These are phyloP conservation scores for Cladophialophora yegresii DNA, from an alignment of 2,329 filamentous ascomycete genomes.

Conservation along the genomic window DNA sequence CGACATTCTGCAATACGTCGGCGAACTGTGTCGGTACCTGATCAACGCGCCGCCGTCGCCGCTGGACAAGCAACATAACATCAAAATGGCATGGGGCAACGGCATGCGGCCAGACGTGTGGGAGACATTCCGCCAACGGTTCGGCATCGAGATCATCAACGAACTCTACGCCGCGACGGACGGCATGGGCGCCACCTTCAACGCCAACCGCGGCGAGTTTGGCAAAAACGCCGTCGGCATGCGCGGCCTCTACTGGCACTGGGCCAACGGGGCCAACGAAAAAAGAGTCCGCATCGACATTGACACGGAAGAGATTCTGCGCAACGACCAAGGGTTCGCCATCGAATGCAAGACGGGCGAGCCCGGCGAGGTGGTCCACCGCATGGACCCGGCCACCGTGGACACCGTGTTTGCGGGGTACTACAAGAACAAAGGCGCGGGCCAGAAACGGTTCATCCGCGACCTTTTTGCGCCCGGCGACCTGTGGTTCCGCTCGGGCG, in stretches of 20 bases:
- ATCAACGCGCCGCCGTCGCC: constrained; percentile 48
- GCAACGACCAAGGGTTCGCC: constrained; percentile 70
- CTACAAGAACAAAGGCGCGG: constrained; percentile 71
- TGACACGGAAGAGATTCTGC: constrained; percentile 65
- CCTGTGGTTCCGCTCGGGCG: constrained; percentile 79
- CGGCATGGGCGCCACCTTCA: constrained; percentile 65
- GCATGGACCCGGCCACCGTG: constrained; percentile 48
- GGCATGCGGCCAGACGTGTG: constrained; percentile 54
- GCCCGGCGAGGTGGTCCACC: constrained; percentile 74
- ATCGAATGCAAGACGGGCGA: constrained; percentile 62
- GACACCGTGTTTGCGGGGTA: constrained; percentile 75
- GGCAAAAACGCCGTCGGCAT: constrained; percentile 67
- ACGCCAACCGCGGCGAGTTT: constrained; percentile 64
- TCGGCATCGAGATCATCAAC: constrained; percentile 55
- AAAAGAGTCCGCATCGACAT: constrained; percentile 70
- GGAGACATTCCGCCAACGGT: constrained; percentile 48
- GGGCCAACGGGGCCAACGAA: constrained; percentile 55
- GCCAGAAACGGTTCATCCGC: constrained; percentile 70
- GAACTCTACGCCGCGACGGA: constrained; percentile 82
- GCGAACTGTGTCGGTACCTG: constrained; percentile 54
- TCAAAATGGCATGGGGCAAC: constrained; percentile 51
- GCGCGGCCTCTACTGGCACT: constrained; percentile 64
- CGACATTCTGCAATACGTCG: constrained; percentile 61
- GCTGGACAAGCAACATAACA: constrained; percentile 49
- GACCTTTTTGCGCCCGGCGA: constrained; percentile 77